Percentiles rank a stretch among this genome's conserved stretches.
Evolutionary conservation across 176 grass and related monocot genomes (phyloP).

Genomic region (Aechmea fasciata): DNA sequence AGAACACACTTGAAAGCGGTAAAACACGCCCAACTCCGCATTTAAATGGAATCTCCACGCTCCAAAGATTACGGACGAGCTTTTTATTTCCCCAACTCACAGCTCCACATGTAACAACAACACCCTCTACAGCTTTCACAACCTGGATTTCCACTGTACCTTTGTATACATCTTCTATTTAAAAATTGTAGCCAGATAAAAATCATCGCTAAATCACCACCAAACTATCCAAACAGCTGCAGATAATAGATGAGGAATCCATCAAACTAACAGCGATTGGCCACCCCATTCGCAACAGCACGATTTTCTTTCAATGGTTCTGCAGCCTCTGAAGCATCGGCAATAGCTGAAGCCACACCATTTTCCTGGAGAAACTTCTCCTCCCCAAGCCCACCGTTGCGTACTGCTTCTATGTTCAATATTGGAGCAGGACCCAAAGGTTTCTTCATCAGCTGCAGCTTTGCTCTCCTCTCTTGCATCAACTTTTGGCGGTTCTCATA

Average conservation of each 20-base stretch:
- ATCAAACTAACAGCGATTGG: not conserved
- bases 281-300: not conserved
- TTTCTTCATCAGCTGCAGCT: conserved; percentile 54
- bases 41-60: conserved; percentile 19
- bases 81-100: not conserved
- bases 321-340: conserved; percentile 19
- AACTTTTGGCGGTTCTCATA: conserved; percentile 85
- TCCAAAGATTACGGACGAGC: conserved; percentile 1
- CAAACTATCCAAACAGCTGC: not conserved
- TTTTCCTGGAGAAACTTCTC: conserved; percentile 12
- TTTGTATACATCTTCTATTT: not conserved
- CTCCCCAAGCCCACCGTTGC: not conserved
- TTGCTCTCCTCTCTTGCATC: conserved; percentile 83
- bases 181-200: not conserved
- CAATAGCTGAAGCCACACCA: conserved; percentile 2
- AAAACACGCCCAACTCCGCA: conserved; percentile 21
- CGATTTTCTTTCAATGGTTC: conserved; percentile 18
- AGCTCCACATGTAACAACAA: not conserved
- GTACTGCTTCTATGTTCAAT: conserved; percentile 37
- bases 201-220: not conserved
- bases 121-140: not conserved
- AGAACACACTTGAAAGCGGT: conserved; percentile 13
- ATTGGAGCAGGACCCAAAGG: conserved; percentile 27
- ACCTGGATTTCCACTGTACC: not conserved
- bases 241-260: not conserved